Base-by-base conservation (phyloP, 73 alveolate genomes). In the Symbiodinium pilosum region DNA sequence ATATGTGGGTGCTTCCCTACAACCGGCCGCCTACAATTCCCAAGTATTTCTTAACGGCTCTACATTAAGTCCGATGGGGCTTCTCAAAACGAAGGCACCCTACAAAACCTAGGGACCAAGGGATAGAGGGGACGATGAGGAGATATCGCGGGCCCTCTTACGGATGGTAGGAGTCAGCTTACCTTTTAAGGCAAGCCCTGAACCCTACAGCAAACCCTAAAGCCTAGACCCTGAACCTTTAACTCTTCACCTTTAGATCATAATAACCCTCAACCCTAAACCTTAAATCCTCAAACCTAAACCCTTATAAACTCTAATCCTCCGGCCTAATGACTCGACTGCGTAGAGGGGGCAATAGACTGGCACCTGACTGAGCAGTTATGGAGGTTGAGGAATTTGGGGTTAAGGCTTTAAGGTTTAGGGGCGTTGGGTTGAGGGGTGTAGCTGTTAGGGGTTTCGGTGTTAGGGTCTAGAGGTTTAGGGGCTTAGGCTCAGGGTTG, bases 261-360 rank as follows among this genome's bases (percentile, higher is more conserved):
- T n/a, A n/a, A n/a, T n/a, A n/a, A 11, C 38, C 75, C 75, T 56
- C 4, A 4, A 56, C 75, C 75, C 75, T 47, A 59, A 59, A 59
- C 28, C 39, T 8, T 59, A 59, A 59, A 18, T 2, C 77, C 14
- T 16, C 26, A 16, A 56, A 26, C 21, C 32, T 56, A 56, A 26
- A 5, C 73, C 34, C 21, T 20, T 56, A 12, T 1, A 20, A 4
- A 1, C 28, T 18, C 77, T 14, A 9, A 64, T 0, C 36, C 28
- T 36, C 39, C 77, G 8, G 3, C 77, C 77, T 18, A 64, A 14
- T 18, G 77, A 64, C 28, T 64, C 77, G 38, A 64, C 77, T 21
- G 77, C 77, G 77, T 64, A 64, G 77, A 64, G 77, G 36, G 77
- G 77, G 77, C 77, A 64, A 36, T 64, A 64, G 36, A 64, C 77